phyloP scores from a whole-genome alignment of 2,329 filamentous ascomycete species.

The Cercospora sp. region DNA sequence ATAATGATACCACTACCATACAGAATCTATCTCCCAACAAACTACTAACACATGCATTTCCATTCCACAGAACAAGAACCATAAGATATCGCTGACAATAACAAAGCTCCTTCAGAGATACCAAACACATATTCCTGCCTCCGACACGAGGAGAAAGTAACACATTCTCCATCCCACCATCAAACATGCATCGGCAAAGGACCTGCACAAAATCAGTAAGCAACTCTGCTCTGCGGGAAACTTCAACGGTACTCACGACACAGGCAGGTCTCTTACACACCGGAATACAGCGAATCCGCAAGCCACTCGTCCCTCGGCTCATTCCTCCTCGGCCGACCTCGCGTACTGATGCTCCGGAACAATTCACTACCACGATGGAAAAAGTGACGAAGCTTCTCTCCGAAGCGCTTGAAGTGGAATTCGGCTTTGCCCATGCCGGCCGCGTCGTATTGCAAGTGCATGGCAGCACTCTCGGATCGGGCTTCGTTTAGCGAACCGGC shows the following conservation, averaged over 20 bases:
- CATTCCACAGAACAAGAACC: conserved; percentile 1
- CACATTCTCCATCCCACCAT: background rate
- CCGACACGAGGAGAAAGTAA: background rate
- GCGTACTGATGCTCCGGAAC: conserved; percentile 34
- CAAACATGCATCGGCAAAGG: conserved; percentile 18
- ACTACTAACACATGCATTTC: conserved; percentile 4
- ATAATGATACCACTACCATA: conserved; percentile 1
- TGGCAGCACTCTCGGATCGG: conserved; percentile 27
- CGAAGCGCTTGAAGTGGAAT: conserved; percentile 43
- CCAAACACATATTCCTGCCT: background rate
- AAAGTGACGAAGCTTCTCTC: conserved; percentile 41
- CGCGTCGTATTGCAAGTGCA: conserved; percentile 36
- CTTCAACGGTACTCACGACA: conserved; percentile 15
- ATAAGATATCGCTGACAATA: conserved; percentile 4
- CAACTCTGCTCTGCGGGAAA: conserved; percentile 12
- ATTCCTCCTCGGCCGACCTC: conserved; percentile 16
- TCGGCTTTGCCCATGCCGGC: conserved; percentile 43
- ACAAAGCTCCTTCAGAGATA: background rate
- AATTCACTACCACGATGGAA: conserved; percentile 40
- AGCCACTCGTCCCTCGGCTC: conserved; percentile 28
- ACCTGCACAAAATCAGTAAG: conserved; percentile 22
- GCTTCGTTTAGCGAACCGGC: conserved; percentile 31
- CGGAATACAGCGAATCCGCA: conserved; percentile 35
- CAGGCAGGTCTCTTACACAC: conserved; percentile 27
- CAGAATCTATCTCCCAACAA: conserved; percentile 8